Base-by-base conservation (phyloP, 1,139 yeast species). In the Hyphopichia fennica region DNA sequence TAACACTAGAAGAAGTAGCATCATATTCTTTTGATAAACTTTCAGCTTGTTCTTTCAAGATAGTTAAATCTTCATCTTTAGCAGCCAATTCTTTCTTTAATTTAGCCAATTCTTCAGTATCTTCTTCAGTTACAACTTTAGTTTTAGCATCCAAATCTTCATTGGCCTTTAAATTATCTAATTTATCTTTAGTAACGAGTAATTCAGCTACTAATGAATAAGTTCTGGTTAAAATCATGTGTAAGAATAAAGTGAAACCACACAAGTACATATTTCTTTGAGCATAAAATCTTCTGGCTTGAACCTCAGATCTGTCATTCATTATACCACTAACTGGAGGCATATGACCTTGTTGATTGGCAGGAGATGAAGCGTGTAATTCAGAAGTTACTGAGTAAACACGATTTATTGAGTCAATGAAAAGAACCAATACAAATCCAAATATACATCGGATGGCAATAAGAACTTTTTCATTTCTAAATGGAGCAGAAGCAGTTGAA, bases 191-290 rank as follows among this genome's bases (percentile, higher is more conserved):
- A 37, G 81, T 72, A 34, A 65, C 62, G 49, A 89, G 68, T 64
- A 89, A 75, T 56, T 87, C 95, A 41, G 82, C 82, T 28, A 89
- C 96, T 59, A 91, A 74, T 4, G 81, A 72, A 61, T 87, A 89
- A n/a, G 96, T 90, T 67, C 97, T 80, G 56, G 85, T 83, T 54
- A 91, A 81, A 45, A 90, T 85, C 57, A 90, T 75, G 1, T 96
- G 87, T 59, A 93, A 73, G 63, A 95, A 95, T 63, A 95, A 76
- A 3, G 98, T 90, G 67, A 91, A 90, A 1, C 99, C 99, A 56
- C 97, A 89, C 46, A 95, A 77, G 58, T 95, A 95, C 87, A 91
- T 84, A 72, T 95, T 95, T 69, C 99, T 82, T 71, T 95, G 99
- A 17, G 97, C 89, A 59, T 91, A 90, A 66, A 95, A 95, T 59